Evolutionary conservation across 306 rosid genomes (phyloP).

Genomic region (Lithocarpus polystachyus): DNA sequence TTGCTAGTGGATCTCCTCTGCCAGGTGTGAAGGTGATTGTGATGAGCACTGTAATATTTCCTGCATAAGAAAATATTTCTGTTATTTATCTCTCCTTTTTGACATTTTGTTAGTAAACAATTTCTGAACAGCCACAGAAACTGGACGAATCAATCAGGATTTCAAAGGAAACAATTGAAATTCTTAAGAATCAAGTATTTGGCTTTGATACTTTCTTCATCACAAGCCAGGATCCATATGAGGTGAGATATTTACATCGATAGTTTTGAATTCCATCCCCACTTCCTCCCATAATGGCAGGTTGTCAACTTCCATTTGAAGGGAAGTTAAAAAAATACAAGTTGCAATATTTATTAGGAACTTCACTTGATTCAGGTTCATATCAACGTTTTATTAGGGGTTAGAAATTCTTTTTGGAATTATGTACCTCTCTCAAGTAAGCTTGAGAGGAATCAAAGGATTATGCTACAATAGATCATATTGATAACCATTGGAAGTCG

Average conservation of each 20-base stretch:
- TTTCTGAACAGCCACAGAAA: conserved; percentile 67
- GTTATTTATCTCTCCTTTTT: conserved; percentile 21
- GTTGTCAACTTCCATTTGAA: conserved; percentile 1
- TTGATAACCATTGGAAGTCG: background rate
- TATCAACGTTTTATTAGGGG: background rate
- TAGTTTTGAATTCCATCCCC: background rate
- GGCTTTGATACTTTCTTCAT: conserved; percentile 94
- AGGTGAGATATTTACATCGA: conserved; percentile 47
- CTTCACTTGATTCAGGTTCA: background rate
- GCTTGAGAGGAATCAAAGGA: background rate
- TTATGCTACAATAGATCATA: background rate
- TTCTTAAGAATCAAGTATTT: conserved; percentile 81
- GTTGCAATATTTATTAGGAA: background rate
- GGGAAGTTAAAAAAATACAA: background rate
- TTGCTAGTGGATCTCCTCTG: conserved; percentile 95
- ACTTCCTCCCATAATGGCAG: conserved; percentile 8
- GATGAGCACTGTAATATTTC: conserved; percentile 23
- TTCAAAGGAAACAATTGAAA: conserved; percentile 78
- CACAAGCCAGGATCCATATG: conserved; percentile 91
- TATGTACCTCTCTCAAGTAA: background rate
- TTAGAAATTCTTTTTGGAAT: background rate
- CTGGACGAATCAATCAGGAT: conserved; percentile 69
- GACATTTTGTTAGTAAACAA: conserved; percentile 21
- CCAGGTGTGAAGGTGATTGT: conserved; percentile 98
- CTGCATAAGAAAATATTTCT: conserved; percentile 15